Conservation (phyloP, 2,329 filamentous ascomycete genomes). For the Elsinoe perseae region DNA sequence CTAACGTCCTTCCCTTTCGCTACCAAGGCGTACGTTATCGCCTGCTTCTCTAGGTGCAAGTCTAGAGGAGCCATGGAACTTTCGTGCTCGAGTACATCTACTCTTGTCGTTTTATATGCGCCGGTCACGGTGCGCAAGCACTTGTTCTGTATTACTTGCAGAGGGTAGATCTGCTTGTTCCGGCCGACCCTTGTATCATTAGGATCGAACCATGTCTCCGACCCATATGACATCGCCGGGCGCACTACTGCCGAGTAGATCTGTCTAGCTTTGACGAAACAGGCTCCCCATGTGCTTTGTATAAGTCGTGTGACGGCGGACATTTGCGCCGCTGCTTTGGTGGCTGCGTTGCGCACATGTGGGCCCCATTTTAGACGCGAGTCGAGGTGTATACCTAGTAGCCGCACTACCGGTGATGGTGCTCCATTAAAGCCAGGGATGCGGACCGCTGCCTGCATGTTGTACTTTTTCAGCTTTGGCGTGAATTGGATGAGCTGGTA, state of each 20-base stretch:
- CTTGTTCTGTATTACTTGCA: constrained; percentile 14
- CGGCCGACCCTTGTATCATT: background rate
- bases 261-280: background rate
- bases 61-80: no score
- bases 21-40: background rate
- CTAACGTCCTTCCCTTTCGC: background rate
- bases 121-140: constrained; percentile 16
- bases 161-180: constrained; percentile 15
- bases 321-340: no score
- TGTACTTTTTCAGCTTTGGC: constrained; percentile 10
- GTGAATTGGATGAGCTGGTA: constrained; percentile 27
- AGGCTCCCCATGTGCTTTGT: no score
- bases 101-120: constrained; percentile 17
- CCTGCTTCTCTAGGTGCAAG: background rate
- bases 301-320: no score
- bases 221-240: background rate
- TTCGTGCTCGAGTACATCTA: no score
- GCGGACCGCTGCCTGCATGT: no score
- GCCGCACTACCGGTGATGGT: no score
- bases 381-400: no score
- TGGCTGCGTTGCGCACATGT: no score
- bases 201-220: background rate
- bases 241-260: background rate
- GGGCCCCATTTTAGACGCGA: no score
- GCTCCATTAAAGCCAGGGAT: no score